phyloP scores from a whole-genome alignment of 805 yeast species.

The Kregervanrija fluxuum region DNA sequence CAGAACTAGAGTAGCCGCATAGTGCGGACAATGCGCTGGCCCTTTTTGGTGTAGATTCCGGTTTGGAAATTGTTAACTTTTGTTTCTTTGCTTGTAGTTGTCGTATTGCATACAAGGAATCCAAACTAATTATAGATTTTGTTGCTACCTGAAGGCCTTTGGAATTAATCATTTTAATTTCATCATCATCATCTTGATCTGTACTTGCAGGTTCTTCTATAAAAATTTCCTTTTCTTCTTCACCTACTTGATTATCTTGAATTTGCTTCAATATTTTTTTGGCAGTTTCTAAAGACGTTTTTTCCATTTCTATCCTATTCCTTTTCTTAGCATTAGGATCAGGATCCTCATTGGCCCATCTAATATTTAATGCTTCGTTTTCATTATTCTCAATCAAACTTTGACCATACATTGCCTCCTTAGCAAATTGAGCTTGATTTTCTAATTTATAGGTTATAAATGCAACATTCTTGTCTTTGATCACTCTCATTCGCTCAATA shows the following conservation, averaged over 20 bases:
- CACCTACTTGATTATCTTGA: slow-evolving; percentile 3
- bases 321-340: slow-evolving; percentile 55
- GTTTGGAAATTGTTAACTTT: too few relatives aligned
- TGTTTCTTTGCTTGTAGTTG: too few relatives aligned
- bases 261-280: slow-evolving; percentile 29
- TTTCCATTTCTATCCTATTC: slow-evolving; percentile 43
- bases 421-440: slow-evolving; percentile 84
- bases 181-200: neutral
- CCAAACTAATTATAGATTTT: too few relatives aligned
- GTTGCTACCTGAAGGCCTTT: too few relatives aligned
- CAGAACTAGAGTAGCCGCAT: too few relatives aligned
- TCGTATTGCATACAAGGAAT: too few relatives aligned
- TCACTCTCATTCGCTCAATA: slow-evolving; percentile 56
- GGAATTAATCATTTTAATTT: too few relatives aligned
- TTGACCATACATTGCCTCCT: slow-evolving; percentile 90
- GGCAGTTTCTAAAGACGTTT: slow-evolving; percentile 48
- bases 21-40: too few relatives aligned
- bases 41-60: too few relatives aligned
- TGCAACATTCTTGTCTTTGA: slow-evolving; percentile 61
- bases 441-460: slow-evolving; percentile 69
- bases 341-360: slow-evolving; percentile 92
- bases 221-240: slow-evolving; percentile 1
- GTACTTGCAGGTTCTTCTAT: neutral
- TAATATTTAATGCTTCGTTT: slow-evolving; percentile 57
- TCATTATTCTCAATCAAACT: slow-evolving; percentile 42